Evolutionary conservation across 2,329 filamentous ascomycete genomes (phyloP).

Genomic region (Fusarium cicatricum): DNA sequence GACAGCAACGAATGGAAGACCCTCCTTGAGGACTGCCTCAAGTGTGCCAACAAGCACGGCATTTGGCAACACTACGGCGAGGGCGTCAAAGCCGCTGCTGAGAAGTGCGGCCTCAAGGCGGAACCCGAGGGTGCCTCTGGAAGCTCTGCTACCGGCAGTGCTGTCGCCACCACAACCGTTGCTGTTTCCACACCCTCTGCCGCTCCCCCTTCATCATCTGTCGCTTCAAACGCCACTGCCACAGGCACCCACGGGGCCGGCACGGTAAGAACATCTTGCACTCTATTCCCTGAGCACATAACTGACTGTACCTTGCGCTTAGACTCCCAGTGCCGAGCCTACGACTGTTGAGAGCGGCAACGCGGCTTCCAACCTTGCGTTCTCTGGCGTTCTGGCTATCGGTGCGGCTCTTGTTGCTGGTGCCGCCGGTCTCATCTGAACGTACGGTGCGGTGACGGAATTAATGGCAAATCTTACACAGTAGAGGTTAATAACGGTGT

Average conservation of each 20-base stretch:
- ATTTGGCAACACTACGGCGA: constrained; percentile 56
- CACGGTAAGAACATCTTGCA: constrained; percentile 10
- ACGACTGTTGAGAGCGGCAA: constrained; percentile 5
- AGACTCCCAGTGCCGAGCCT: constrained; percentile 23
- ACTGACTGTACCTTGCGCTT: not conserved
- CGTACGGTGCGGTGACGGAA: too few species aligned
- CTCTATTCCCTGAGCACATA: too few species aligned
- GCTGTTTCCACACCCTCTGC: constrained; percentile 9
- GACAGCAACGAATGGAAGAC: constrained; percentile 49
- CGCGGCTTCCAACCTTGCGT: constrained; percentile 15
- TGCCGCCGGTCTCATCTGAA: constrained; percentile 23
- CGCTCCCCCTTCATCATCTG: not conserved
- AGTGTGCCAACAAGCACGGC: constrained; percentile 53
- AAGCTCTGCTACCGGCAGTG: constrained; percentile 14
- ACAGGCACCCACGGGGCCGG: constrained; percentile 9
- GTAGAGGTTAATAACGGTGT: not conserved
- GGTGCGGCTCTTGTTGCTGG: constrained; percentile 24
- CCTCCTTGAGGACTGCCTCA: constrained; percentile 54
- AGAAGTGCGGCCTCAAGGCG: constrained; percentile 45
- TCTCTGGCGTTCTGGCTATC: constrained; percentile 16
- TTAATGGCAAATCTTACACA: too few species aligned
- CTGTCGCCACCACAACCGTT: constrained; percentile 13
- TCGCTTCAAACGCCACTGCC: constrained; percentile 7
- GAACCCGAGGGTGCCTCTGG: constrained; percentile 30
- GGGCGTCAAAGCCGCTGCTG: constrained; percentile 49